These are phyloP conservation scores for Ichthyophthirius multifiliis DNA, from an alignment of 169 alveolate species.

Conservation along the genomic window DNA sequence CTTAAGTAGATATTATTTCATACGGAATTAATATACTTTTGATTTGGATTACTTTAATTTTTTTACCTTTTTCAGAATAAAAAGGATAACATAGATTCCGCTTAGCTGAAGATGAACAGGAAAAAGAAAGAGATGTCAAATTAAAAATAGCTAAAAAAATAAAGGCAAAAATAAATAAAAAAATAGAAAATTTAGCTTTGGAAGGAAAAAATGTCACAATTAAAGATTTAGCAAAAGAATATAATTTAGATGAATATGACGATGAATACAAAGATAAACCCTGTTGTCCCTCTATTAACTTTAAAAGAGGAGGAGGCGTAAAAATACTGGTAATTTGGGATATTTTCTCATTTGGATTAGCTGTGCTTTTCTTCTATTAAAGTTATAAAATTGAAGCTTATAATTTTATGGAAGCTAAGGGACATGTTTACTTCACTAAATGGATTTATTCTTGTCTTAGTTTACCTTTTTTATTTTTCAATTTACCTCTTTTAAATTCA, in stretches of 20 bases:
- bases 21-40: neutral
- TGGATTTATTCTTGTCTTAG: constrained; percentile 31
- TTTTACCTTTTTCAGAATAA: neutral
- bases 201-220: neutral
- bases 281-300: neutral
- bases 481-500: constrained; percentile 15
- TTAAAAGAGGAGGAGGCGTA: constrained; percentile 2
- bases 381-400: neutral
- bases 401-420: neutral
- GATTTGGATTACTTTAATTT: neutral
- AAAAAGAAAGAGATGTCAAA: neutral
- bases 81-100: neutral
- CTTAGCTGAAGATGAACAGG: neutral
- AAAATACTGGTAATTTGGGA: neutral
- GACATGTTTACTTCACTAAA: constrained; percentile 12
- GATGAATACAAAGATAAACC: neutral
- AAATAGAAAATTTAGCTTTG: neutral
- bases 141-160: neutral
- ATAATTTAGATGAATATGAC: neutral
- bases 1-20: neutral
- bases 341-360: neutral
- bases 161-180: neutral
- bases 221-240: neutral
- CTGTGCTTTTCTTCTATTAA: neutral
- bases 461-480: constrained; percentile 31